Conservation (phyloP, 345 rosid species). For the Hevea brasiliensis region DNA sequence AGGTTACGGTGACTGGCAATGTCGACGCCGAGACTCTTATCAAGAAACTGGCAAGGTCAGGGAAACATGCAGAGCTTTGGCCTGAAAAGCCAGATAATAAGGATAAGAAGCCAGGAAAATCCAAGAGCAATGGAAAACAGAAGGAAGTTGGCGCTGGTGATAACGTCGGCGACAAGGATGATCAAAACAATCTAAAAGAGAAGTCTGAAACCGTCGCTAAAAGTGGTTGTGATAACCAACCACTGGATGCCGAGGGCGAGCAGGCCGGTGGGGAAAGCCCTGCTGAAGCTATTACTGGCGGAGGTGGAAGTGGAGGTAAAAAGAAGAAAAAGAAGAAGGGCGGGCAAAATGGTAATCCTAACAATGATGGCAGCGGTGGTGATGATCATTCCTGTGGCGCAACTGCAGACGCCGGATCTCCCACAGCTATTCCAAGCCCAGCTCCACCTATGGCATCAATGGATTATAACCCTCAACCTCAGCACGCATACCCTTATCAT, state of each 20-base stretch:
- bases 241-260: slow-evolving; percentile 20
- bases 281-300: not conserved
- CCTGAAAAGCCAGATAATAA: slow-evolving; percentile 38
- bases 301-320: slow-evolving; percentile 16
- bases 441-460: slow-evolving; percentile 11
- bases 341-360: slow-evolving; percentile 20
- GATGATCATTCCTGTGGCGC: slow-evolving; percentile 19
- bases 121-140: slow-evolving; percentile 35
- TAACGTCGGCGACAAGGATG: not conserved
- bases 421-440: slow-evolving; percentile 2
- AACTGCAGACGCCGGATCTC: not conserved
- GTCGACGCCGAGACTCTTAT: slow-evolving; percentile 51
- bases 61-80: slow-evolving; percentile 67
- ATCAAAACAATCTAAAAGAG: slow-evolving; percentile 13
- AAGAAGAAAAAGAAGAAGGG: slow-evolving; percentile 47
- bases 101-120: slow-evolving; percentile 33
- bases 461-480: slow-evolving; percentile 19
- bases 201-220: slow-evolving; percentile 18
- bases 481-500: slow-evolving; percentile 26
- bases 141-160: slow-evolving; percentile 10
- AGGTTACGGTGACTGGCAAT: slow-evolving; percentile 63
- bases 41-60: slow-evolving; percentile 52
- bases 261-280: not conserved
- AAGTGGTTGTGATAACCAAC: slow-evolving; percentile 16
- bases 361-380: not conserved